A percentile compares a stretch with the other conserved stretches of the same genome.
Conservation (phyloP, 1,284 basidiomycete species). For the Cutaneotrichosporon daszewskae region DNA sequence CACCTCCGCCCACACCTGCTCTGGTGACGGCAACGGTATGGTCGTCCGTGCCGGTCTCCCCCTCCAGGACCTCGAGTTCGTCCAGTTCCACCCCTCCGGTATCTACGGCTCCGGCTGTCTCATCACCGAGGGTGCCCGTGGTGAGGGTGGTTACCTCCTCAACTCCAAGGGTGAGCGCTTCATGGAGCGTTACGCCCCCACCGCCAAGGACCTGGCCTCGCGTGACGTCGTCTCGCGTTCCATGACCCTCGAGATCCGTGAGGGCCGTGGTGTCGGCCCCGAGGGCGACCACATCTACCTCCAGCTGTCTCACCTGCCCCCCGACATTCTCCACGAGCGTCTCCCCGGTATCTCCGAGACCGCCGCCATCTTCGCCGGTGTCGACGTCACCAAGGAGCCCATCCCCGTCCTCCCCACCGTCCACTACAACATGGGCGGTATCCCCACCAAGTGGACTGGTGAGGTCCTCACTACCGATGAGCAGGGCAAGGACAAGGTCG, state of each 20-base stretch:
- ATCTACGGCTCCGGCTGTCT: constrained; percentile 99
- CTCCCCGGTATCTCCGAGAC: constrained; percentile 99
- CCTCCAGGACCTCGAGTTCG: constrained; percentile 96
- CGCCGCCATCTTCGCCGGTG: constrained; percentile 96
- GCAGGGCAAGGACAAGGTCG: constrained; percentile 86
- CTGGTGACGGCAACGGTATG: constrained; percentile 99
- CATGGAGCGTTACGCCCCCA: constrained; percentile 99
- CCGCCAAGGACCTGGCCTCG: constrained; percentile 98
- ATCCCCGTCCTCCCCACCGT: constrained; percentile 95
- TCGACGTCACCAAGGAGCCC: constrained; percentile 99
- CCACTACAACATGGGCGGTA: constrained; percentile 98
- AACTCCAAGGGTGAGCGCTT: constrained; percentile 99
- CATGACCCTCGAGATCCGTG: constrained; percentile 98
- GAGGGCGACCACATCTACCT: constrained; percentile 98
- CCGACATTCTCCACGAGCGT: constrained; percentile 93
- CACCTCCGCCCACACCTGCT: constrained; percentile 97
- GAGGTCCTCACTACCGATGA: constrained; percentile 85
- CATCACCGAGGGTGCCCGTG: constrained; percentile 96
- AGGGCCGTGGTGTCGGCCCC: constrained; percentile 97
- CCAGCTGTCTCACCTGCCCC: constrained; percentile 94
- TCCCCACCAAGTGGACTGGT: constrained; percentile 97
- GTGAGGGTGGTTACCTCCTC: constrained; percentile 97
- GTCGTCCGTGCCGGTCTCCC: constrained; percentile 93
- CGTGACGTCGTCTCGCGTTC: constrained; percentile 99
- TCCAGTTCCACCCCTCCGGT: constrained; percentile 99